These are phyloP conservation scores for Asterochloris sp. DNA, from an alignment of 139 green algal genomes.

Conservation along the genomic window DNA sequence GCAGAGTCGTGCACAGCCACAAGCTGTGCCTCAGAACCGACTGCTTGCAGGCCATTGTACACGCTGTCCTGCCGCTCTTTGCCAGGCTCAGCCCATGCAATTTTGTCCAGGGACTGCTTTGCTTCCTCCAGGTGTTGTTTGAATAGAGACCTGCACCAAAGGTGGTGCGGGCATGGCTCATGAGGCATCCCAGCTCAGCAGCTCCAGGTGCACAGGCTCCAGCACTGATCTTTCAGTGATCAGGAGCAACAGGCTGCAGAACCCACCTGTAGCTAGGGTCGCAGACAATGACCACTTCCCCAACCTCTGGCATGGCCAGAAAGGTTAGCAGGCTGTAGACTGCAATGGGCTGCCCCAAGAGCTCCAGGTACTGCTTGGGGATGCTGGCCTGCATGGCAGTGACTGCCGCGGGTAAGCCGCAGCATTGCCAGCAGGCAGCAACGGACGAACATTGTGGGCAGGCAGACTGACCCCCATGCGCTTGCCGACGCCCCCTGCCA, in stretches of 20 bases:
- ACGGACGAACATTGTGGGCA: background rate
- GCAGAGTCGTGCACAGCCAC: conserved; percentile 96
- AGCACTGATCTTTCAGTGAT: no score
- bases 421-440: background rate
- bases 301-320: conserved; percentile 76
- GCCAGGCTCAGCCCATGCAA: conserved; percentile 80
- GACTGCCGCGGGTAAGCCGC: background rate
- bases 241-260: background rate
- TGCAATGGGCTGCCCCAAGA: conserved; percentile 80
- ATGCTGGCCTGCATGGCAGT: conserved; percentile 63
- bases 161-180: background rate
- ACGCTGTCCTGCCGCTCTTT: conserved; percentile 95
- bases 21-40: conserved; percentile 44
- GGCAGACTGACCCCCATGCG: conserved; percentile 79
- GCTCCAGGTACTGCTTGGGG: conserved; percentile 96
- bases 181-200: background rate
- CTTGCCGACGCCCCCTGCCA: conserved; percentile 93
- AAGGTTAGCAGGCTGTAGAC: conserved; percentile 86
- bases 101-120: conserved; percentile 7
- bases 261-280: conserved; percentile 71
- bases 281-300: conserved; percentile 94
- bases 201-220: background rate
- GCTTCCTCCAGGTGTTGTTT: conserved; percentile 29
- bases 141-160: conserved; percentile 49
- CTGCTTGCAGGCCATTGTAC: conserved; percentile 66